Conservation (phyloP, 352 stramenopile genomes). For the Saprolegnia parasitica region DNA sequence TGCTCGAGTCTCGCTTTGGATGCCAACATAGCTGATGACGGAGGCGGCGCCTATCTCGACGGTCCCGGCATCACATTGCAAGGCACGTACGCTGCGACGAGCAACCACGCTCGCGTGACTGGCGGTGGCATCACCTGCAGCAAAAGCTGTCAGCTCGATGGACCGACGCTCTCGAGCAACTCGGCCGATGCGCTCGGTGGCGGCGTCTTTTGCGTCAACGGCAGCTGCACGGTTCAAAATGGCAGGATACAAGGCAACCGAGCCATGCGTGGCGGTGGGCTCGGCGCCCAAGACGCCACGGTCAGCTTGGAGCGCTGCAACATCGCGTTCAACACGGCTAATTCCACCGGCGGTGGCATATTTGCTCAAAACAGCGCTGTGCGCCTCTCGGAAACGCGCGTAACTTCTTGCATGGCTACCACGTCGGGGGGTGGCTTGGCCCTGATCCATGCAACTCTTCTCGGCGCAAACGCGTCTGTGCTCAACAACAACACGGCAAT, state of each 20-base stretch:
- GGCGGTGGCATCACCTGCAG: background rate
- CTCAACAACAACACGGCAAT: constrained; percentile 1
- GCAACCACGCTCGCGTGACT: background rate
- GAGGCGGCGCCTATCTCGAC: too few species aligned
- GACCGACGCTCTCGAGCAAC: background rate
- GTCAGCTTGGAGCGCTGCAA: too few species aligned
- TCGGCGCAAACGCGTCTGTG: background rate
- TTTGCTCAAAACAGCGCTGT: background rate
- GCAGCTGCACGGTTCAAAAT: background rate
- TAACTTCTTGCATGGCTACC: background rate
- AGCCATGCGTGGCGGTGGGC: too few species aligned
- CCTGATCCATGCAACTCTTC: background rate
- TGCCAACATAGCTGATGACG: too few species aligned
- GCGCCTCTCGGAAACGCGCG: background rate
- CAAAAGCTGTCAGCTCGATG: background rate
- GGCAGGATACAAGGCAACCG: too few species aligned
- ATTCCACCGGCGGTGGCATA: too few species aligned
- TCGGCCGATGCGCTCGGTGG: background rate
- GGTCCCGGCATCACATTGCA: too few species aligned
- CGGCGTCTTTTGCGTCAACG: background rate
- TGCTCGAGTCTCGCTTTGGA: too few species aligned
- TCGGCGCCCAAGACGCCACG: too few species aligned
- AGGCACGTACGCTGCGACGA: too few species aligned
- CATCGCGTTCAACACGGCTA: too few species aligned
- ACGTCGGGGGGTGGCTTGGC: background rate